A percentile compares a stretch with the other conserved stretches of the same genome.
phyloP scores from a whole-genome alignment of 2,329 filamentous ascomycete species.

The Pestalotiopsis sp. region DNA sequence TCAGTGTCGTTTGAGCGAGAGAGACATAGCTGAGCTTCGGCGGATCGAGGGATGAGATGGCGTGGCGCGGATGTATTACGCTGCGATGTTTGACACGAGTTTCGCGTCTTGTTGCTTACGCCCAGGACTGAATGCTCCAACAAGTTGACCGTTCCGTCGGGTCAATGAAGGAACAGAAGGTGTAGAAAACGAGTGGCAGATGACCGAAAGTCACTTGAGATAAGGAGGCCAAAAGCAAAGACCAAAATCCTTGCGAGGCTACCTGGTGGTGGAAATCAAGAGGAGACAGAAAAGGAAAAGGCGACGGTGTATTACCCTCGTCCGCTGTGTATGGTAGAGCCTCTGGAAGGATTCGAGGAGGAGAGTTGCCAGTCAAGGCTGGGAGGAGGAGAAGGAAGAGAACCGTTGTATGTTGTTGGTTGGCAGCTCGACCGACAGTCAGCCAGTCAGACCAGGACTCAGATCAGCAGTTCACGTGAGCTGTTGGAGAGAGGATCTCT shows the following conservation, averaged over 20 bases:
- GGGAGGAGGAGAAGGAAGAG: neutral
- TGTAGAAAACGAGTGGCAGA: constrained; percentile 8
- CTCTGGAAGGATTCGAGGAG: neutral
- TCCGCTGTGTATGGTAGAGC: neutral
- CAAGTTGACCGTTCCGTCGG: neutral
- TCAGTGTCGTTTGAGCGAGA: neutral
- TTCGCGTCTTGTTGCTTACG: neutral
- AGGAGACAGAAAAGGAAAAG: neutral
- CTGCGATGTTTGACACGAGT: constrained; percentile 2
- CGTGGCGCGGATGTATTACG: neutral
- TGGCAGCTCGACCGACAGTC: neutral
- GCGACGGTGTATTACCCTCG: neutral
- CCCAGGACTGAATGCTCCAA: neutral
- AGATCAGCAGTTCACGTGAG: neutral
- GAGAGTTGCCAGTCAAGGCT: neutral
- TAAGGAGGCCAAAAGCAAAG: neutral
- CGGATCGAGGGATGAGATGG: neutral
- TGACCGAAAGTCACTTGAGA: neutral
- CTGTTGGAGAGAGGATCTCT: neutral
- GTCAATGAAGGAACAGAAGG: neutral
- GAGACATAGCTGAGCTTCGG: constrained; percentile 4
- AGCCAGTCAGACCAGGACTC: neutral
- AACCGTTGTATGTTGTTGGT: neutral
- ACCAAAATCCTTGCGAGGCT: neutral
- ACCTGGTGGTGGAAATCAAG: neutral